Base-by-base conservation (phyloP, 1,139 yeast species). In the Sugiyamaella neomexicana region DNA sequence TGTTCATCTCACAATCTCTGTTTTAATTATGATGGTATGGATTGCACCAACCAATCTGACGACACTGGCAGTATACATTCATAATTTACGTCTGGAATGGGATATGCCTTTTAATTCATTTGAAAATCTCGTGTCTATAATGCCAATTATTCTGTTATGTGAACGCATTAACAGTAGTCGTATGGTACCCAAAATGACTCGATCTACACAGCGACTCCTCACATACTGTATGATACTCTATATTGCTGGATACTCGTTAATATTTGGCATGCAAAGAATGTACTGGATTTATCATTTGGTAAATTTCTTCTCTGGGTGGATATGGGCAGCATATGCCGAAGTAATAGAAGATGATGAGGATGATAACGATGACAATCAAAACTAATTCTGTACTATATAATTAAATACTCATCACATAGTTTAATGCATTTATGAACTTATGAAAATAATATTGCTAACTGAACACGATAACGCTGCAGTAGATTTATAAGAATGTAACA, bases 231-330 rank as follows among this genome's bases (percentile, higher is more conserved):
- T 67, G 54, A 58, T 71, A 23, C 49, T 60, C 17, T 67, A 63
- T 48, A 57, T 67, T 37, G 61, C 66, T 4, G 42, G 59, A n/a
- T 68, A 65, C 52, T 62, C 68, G 2, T 52, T 65, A 39, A 50
- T 69, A 27, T 66, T 63, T 56, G 75, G 74, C n/a, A 60, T 69
- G 31, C 65, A 65, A 58, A 60, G 70, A 38, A 63, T 72, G 20
- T 71, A 68, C 54, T 63, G 69, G 67, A 55, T 71, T 39, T 71
- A 72, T 51, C 65, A 68, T 46, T 52, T 70, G 53, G 62, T 65
- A 17, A 69, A 71, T 55, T 48, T 65, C 20, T 60, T 69, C 45
- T 55, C 64, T 9, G 58, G 60, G 8, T 69, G 70, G 69, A 58
- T 69, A 17, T 47, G 51, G 51, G 45, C 39, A 7, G 39, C 40